These are phyloP conservation scores for Primulina eburnea DNA, from an alignment of 257 asterid genomes.

Conservation along the genomic window DNA sequence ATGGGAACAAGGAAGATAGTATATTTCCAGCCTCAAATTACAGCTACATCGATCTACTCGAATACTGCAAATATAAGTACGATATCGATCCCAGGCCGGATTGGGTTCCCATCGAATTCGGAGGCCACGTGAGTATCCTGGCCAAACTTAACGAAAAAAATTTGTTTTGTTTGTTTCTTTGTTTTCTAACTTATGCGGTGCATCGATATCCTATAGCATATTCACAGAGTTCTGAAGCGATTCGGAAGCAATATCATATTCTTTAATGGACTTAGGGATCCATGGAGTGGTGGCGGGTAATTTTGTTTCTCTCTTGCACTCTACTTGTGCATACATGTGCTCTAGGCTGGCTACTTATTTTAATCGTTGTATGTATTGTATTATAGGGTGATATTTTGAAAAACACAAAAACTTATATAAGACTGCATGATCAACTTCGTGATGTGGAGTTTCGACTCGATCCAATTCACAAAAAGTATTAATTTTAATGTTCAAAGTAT, in stretches of 20 bases:
- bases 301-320: background rate
- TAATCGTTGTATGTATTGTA: no score
- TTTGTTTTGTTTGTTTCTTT: background rate
- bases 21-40: conserved; percentile 55
- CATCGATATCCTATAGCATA: conserved; percentile 40
- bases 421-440: no score
- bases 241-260: conserved; percentile 87
- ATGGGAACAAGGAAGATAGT: conserved; percentile 53
- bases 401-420: no score
- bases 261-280: conserved; percentile 88
- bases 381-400: no score
- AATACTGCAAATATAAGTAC: conserved; percentile 33
- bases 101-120: conserved; percentile 74
- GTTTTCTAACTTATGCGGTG: background rate
- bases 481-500: no score
- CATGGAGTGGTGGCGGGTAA: conserved; percentile 98
- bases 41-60: conserved; percentile 44
- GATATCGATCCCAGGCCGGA: conserved; percentile 65
- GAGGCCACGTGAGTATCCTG: conserved; percentile 59
- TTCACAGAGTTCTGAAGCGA: conserved; percentile 47
- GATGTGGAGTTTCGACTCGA: no score
- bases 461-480: no score
- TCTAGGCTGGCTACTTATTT: background rate
- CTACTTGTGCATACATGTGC: background rate
- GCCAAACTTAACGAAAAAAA: conserved; percentile 22